These are phyloP conservation scores for Pseudogymnoascus sp. DNA, from an alignment of 2,329 filamentous ascomycete species.

Conservation along the genomic window DNA sequence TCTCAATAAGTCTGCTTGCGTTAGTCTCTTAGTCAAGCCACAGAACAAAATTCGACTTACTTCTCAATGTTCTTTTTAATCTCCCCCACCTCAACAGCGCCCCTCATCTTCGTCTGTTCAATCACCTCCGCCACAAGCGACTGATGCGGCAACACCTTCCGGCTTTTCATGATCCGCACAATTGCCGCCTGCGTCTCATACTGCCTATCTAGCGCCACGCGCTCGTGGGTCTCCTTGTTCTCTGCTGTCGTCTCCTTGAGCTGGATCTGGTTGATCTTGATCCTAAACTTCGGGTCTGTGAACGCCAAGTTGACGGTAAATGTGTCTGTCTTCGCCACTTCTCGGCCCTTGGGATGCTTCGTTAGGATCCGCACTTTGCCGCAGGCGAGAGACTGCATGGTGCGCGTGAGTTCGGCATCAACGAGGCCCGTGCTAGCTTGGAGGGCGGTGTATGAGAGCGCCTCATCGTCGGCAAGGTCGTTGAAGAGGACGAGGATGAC, in stretches of 20 bases:
- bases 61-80: constrained; percentile 98
- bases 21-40: constrained; percentile 25
- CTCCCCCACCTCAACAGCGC: constrained; percentile 74
- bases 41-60: constrained; percentile 41
- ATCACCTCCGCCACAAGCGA: constrained; percentile 90
- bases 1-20: constrained; percentile 68
- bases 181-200: constrained; percentile 97
- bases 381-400: constrained; percentile 90
- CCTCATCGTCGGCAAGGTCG: constrained; percentile 50
- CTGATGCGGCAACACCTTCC: constrained; percentile 79
- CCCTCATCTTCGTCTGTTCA: constrained; percentile 77
- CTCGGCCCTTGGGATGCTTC: constrained; percentile 79
- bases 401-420: constrained; percentile 75
- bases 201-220: constrained; percentile 80
- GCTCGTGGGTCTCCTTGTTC: constrained; percentile 88
- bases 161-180: constrained; percentile 92
- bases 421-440: constrained; percentile 66
- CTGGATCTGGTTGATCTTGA: constrained; percentile 99
- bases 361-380: constrained; percentile 76
- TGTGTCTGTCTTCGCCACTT: constrained; percentile 71
- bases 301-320: constrained; percentile 79
- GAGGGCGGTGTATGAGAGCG: constrained; percentile 70
- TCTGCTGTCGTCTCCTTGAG: constrained; percentile 93
- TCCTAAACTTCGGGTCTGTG: constrained; percentile 71
- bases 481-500: constrained; percentile 91